phyloP scores from a whole-genome alignment of 768 basidiomycete species.

The Xerocomus spinulosus region DNA sequence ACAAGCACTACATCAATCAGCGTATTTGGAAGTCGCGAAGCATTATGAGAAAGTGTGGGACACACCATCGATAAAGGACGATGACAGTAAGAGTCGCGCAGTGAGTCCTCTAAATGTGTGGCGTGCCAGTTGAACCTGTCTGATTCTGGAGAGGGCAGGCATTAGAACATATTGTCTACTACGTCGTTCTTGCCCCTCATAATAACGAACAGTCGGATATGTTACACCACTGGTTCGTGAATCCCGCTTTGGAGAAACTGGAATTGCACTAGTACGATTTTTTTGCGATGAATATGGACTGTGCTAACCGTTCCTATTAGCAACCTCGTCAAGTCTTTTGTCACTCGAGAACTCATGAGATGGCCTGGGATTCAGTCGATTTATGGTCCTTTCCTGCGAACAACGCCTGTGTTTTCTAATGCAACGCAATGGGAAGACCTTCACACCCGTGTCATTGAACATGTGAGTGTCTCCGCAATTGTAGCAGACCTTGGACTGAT shows the following conservation, averaged over 20 bases:
- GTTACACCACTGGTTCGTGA: slow-evolving; percentile 78
- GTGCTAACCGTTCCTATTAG: slow-evolving; percentile 38
- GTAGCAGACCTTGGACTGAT: neutral
- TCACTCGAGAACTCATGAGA: slow-evolving; percentile 88
- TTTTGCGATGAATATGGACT: slow-evolving; percentile 4
- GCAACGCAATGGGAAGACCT: slow-evolving; percentile 91
- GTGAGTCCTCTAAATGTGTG: slow-evolving; percentile 37
- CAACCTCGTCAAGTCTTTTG: slow-evolving; percentile 91
- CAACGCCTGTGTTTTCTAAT: slow-evolving; percentile 74
- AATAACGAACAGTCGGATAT: slow-evolving; percentile 98
- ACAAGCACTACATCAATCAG: slow-evolving; percentile 77
- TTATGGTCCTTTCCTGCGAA: slow-evolving; percentile 79
- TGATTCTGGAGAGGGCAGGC: slow-evolving; percentile 48
- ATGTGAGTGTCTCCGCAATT: slow-evolving; percentile 51
- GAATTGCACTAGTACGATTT: slow-evolving; percentile 76
- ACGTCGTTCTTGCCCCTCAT: slow-evolving; percentile 88
- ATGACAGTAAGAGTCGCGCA: slow-evolving; percentile 64
- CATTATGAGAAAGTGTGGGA: slow-evolving; percentile 98
- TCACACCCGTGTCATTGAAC: slow-evolving; percentile 93
- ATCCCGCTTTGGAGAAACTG: slow-evolving; percentile 76
- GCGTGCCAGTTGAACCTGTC: neutral
- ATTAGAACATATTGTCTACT: slow-evolving; percentile 92
- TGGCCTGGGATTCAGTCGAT: slow-evolving; percentile 92
- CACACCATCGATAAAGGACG: slow-evolving; percentile 88
- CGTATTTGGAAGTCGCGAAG: slow-evolving; percentile 91